Percentiles rank a stretch among this genome's conserved stretches.
Evolutionary conservation across 2,329 filamentous ascomycete genomes (phyloP).

Genomic region (Colletotrichum graminicola): DNA sequence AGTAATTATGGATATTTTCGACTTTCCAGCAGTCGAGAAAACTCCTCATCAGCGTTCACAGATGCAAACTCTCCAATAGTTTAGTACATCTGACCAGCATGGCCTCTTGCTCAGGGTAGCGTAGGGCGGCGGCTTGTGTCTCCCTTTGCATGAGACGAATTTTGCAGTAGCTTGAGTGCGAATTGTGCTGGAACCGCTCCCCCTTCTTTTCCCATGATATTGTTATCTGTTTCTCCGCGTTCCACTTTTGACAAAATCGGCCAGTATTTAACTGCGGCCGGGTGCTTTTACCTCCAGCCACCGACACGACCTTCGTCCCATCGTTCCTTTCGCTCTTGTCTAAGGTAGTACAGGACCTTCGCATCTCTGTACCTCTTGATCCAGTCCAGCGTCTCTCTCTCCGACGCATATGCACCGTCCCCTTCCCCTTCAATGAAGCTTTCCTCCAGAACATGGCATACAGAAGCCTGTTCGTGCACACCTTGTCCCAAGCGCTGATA

Average conservation of each 20-base stretch:
- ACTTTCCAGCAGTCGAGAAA: not conserved
- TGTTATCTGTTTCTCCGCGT: no score
- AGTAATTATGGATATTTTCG: not conserved
- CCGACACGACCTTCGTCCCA: constrained; percentile 98
- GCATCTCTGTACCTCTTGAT: constrained; percentile 84
- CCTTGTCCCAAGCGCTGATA: constrained; percentile 84
- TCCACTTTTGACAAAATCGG: not conserved
- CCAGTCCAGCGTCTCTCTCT: constrained; percentile 89
- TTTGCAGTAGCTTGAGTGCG: not conserved
- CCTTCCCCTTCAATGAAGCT: constrained; percentile 81
- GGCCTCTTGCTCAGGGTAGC: not conserved
- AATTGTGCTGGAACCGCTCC: not conserved
- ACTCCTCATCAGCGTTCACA: not conserved
- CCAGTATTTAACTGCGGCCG: not conserved
- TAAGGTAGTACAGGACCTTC: constrained; percentile 80
- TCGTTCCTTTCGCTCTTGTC: constrained; percentile 88
- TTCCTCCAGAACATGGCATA: constrained; percentile 88
- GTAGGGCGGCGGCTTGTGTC: not conserved
- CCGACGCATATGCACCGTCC: constrained; percentile 66
- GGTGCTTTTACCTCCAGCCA: constrained; percentile 80
- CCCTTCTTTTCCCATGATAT: not conserved
- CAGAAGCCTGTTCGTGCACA: constrained; percentile 83
- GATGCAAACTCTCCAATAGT: not conserved
- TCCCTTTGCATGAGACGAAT: not conserved
- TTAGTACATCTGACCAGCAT: no score